Evolutionary conservation across 352 stramenopile genomes (phyloP).

Genomic region (Thalassiosira mediterranea): DNA sequence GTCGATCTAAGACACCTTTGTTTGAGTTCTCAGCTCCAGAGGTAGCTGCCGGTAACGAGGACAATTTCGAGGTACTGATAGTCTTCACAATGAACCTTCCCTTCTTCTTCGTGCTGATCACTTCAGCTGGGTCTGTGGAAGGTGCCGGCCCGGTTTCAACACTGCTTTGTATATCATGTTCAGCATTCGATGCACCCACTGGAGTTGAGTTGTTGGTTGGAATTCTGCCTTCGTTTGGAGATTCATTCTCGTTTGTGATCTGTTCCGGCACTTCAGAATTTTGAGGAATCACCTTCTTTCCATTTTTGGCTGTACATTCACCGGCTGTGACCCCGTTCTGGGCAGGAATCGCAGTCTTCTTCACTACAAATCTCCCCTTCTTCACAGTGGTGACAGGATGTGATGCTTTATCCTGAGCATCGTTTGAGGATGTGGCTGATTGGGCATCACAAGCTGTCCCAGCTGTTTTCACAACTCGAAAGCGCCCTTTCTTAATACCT

Average conservation of each 20-base stretch:
- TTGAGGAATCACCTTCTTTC: neutral
- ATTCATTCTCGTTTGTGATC: neutral
- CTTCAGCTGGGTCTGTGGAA: no score
- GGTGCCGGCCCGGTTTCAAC: no score
- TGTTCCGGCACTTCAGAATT: neutral
- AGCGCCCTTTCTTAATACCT: neutral
- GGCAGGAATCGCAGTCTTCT: conserved; percentile 21
- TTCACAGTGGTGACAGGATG: conserved; percentile 22
- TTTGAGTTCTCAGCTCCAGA: conserved; percentile 3
- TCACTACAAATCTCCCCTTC: conserved; percentile 47
- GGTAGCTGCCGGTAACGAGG: neutral
- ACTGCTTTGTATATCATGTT: no score
- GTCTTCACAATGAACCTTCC: conserved; percentile 41
- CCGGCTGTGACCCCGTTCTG: neutral
- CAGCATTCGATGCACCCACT: neutral
- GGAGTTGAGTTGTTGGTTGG: neutral
- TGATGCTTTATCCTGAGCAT: conserved; percentile 9
- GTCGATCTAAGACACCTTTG: neutral
- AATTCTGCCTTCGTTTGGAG: neutral
- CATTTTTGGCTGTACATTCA: neutral
- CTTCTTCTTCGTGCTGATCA: conserved; percentile 32
- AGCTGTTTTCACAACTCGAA: neutral
- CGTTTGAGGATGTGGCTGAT: neutral
- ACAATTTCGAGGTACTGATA: conserved; percentile 4
- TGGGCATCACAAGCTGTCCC: neutral